Conservation (phyloP, 257 asterid species). For the Verbena officinalis region DNA sequence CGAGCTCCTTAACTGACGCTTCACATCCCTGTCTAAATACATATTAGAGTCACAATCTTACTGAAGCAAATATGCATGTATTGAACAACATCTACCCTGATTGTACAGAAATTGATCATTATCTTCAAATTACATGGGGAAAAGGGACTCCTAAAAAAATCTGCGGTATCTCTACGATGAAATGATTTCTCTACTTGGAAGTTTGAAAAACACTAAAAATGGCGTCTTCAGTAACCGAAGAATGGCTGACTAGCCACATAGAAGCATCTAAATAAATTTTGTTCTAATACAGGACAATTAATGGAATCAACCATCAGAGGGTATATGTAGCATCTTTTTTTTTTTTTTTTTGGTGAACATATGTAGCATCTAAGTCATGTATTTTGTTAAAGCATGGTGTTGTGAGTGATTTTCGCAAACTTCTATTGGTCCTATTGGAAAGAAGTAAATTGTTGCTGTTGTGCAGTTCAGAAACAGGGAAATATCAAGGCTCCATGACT, state of each 20-base stretch:
- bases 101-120: background rate
- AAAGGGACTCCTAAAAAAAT: background rate
- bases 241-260: background rate
- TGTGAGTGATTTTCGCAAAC: background rate
- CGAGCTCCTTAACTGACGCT: conserved; percentile 79
- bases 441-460: background rate
- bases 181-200: background rate
- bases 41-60: conserved; percentile 41
- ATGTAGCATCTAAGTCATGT: background rate
- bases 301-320: background rate
- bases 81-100: background rate
- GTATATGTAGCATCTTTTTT: background rate
- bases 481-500: background rate
- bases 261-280: background rate
- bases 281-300: background rate
- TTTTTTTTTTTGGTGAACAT: no score
- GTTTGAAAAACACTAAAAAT: background rate
- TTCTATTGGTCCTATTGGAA: background rate
- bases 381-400: background rate
- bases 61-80: conserved; percentile 27
- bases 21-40: conserved; percentile 87
- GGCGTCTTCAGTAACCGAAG: background rate
- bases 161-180: background rate
- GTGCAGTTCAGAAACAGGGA: background rate
- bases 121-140: background rate